These are phyloP conservation scores for Wickerhamiella dianesei DNA, from an alignment of 805 yeast species.

Conservation along the genomic window DNA sequence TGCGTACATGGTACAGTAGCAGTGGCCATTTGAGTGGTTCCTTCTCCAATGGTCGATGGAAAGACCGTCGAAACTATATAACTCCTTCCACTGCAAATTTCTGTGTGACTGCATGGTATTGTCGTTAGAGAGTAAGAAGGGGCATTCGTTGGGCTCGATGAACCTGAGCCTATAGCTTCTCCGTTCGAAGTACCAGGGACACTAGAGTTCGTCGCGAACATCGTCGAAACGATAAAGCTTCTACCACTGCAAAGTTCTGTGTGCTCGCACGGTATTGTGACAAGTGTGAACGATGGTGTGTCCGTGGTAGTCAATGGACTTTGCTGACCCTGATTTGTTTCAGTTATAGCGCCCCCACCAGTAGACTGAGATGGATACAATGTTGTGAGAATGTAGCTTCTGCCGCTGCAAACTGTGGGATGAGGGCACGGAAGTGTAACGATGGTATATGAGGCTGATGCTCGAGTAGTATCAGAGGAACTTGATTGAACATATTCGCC, in stretches of 20 bases:
- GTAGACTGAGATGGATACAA: conserved; percentile 5
- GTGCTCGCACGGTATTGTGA: background rate
- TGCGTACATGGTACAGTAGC: too few species aligned
- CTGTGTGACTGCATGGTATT: conserved; percentile 3
- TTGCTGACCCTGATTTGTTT: background rate
- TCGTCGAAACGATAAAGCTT: background rate
- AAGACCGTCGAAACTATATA: conserved; percentile 1
- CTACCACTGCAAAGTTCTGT: background rate
- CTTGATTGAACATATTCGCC: too few species aligned
- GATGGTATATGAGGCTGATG: background rate
- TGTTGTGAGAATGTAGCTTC: conserved; percentile 7
- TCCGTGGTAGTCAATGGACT: conserved; percentile 1
- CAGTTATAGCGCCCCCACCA: background rate
- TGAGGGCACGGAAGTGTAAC: conserved; percentile 8
- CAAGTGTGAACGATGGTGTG: background rate
- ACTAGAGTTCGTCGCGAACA: background rate
- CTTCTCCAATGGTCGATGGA: background rate
- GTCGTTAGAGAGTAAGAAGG: background rate
- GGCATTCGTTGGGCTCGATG: background rate
- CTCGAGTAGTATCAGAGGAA: background rate
- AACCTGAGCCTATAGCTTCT: background rate
- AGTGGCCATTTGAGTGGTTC: too few species aligned
- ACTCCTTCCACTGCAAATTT: background rate
- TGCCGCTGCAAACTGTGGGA: conserved; percentile 4
- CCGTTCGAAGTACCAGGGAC: background rate